Conservation (phyloP, 352 stramenopile genomes). For the Phytophthora pseudosyringae region DNA sequence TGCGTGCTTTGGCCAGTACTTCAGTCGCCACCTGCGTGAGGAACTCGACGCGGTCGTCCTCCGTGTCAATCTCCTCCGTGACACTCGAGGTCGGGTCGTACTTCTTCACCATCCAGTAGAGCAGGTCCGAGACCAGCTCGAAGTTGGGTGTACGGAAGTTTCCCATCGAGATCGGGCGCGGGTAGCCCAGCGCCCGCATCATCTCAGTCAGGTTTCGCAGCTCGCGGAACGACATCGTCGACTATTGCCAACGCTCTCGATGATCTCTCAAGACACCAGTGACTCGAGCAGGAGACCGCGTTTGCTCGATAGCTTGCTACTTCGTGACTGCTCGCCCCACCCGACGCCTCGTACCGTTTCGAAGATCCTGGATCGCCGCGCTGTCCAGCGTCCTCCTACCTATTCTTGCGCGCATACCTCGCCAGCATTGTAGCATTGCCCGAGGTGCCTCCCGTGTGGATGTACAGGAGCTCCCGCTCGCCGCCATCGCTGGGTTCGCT, state of each 20-base stretch:
- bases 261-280: background rate
- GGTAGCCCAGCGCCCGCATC: conserved; percentile 95
- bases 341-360: conserved; percentile 31
- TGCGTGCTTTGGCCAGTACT: conserved; percentile 90
- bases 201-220: conserved; percentile 95
- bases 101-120: conserved; percentile 98
- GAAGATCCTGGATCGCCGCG: conserved; percentile 19
- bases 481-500: background rate
- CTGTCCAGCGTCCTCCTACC: background rate
- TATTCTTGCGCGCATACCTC: conserved; percentile 54
- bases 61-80: conserved; percentile 94
- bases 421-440: conserved; percentile 80
- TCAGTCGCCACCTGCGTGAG: conserved; percentile 86
- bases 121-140: conserved; percentile 94
- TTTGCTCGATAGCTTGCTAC: background rate
- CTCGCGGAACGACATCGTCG: conserved; percentile 85
- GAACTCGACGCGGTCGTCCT: conserved; percentile 95
- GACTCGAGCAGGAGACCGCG: background rate
- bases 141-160: conserved; percentile 98
- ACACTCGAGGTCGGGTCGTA: conserved; percentile 88
- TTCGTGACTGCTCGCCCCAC: conserved; percentile 2
- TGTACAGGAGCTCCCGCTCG: conserved; percentile 69
- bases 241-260: background rate
- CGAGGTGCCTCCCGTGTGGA: conserved; percentile 80
- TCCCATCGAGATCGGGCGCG: conserved; percentile 89